phyloP scores from a whole-genome alignment of 225 moss, liverwort and hornwort species.

The Climacium dendroides region DNA sequence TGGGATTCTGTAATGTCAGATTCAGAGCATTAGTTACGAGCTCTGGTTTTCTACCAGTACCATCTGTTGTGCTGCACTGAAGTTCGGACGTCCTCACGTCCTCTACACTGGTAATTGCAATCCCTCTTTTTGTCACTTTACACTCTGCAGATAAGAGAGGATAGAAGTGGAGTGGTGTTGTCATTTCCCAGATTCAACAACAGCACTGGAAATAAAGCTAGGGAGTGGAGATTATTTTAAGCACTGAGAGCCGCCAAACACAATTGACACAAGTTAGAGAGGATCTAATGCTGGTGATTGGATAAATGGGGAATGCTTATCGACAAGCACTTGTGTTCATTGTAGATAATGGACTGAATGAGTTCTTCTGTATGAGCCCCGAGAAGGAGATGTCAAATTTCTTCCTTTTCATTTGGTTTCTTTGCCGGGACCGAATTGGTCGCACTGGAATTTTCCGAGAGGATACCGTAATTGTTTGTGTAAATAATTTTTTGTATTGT shows the following conservation, averaged over 20 bases:
- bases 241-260: not conserved
- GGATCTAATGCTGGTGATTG: not conserved
- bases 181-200: not conserved
- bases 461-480: too few relatives aligned
- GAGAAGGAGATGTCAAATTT: not conserved
- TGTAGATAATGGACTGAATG: not conserved
- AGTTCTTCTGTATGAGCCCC: not conserved
- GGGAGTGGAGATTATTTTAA: not conserved
- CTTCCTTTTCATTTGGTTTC: not conserved
- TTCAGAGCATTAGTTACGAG: not conserved
- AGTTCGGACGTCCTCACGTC: not conserved
- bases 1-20: not conserved
- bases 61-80: not conserved
- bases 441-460: not conserved
- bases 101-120: not conserved
- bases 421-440: not conserved
- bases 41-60: not conserved
- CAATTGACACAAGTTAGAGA: not conserved
- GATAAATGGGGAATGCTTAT: not conserved
- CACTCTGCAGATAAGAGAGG: not conserved
- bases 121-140: not conserved
- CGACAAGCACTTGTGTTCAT: not conserved
- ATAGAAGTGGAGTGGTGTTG: not conserved
- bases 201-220: not conserved
- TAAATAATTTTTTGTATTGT: too few relatives aligned